These are phyloP conservation scores for Pyrrhoderma lamaoense DNA, from an alignment of 1,284 basidiomycete genomes.

Conservation along the genomic window DNA sequence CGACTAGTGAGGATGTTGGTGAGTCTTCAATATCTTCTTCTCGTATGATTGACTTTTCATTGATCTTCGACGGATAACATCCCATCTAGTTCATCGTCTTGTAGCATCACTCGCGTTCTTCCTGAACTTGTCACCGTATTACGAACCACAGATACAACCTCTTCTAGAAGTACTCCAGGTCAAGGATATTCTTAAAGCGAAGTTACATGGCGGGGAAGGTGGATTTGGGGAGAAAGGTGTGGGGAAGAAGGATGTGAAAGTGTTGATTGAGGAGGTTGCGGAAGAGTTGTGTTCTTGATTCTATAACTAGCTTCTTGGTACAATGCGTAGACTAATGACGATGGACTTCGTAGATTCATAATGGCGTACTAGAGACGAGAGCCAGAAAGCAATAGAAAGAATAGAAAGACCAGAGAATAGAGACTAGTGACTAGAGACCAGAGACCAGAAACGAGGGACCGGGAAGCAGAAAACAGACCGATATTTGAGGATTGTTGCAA, in stretches of 20 bases:
- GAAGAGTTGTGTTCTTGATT: constrained; percentile 32
- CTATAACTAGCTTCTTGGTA: not conserved
- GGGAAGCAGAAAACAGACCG: no score
- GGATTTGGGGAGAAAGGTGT: constrained; percentile 42
- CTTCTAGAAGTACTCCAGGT: constrained; percentile 70
- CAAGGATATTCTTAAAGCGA: constrained; percentile 42
- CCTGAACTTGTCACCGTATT: constrained; percentile 60
- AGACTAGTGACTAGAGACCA: no score
- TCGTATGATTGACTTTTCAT: not conserved
- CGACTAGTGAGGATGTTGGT: constrained; percentile 72
- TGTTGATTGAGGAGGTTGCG: constrained; percentile 60
- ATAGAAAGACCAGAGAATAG: no score
- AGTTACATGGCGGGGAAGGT: constrained; percentile 30
- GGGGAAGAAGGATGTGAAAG: constrained; percentile 54
- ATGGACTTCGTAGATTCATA: no score
- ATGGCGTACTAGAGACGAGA: no score
- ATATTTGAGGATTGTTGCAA: no score
- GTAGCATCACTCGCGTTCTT: constrained; percentile 69
- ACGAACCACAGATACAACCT: constrained; percentile 43
- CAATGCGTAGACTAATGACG: no score
- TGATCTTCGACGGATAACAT: no score
- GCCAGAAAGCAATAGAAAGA: no score
- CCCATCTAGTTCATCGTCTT: constrained; percentile 62
- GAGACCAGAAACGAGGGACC: no score
- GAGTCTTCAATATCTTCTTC: constrained; percentile 25